Percentiles rank a stretch among this genome's conserved stretches.
phyloP scores from a whole-genome alignment of 2,329 filamentous ascomycete genomes.

The Botrytis medusae region DNA sequence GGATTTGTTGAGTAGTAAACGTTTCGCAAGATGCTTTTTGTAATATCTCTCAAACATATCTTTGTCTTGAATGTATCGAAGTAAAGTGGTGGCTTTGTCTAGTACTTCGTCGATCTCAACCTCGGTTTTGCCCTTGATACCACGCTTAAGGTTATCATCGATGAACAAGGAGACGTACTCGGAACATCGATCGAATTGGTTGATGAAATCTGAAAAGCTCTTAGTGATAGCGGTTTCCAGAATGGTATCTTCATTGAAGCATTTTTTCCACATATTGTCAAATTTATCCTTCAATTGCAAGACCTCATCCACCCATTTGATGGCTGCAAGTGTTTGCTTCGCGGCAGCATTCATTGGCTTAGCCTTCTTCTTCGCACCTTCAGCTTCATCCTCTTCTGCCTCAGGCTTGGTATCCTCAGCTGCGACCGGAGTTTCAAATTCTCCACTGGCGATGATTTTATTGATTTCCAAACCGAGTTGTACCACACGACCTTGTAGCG shows the following conservation, averaged over 20 bases:
- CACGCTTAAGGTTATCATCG: slow-evolving; percentile 92
- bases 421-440: slow-evolving; percentile 46
- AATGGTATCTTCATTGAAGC: slow-evolving; percentile 73
- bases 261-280: slow-evolving; percentile 70
- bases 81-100: slow-evolving; percentile 83
- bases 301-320: slow-evolving; percentile 95
- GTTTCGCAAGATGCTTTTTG: slow-evolving; percentile 90
- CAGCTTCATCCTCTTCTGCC: slow-evolving; percentile 36
- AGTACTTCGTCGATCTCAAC: slow-evolving; percentile 78
- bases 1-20: slow-evolving; percentile 83
- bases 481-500: slow-evolving; percentile 72
- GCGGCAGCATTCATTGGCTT: slow-evolving; percentile 58
- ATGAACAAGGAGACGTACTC: slow-evolving; percentile 97
- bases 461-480: slow-evolving; percentile 85
- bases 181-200: slow-evolving; percentile 78
- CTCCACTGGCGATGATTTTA: slow-evolving; percentile 56
- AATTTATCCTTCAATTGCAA: slow-evolving; percentile 85
- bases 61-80: slow-evolving; percentile 87
- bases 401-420: slow-evolving; percentile 45
- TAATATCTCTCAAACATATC: slow-evolving; percentile 97
- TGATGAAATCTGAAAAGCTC: slow-evolving; percentile 92
- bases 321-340: slow-evolving; percentile 80
- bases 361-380: slow-evolving; percentile 50
- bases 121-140: slow-evolving; percentile 90
- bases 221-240: slow-evolving; percentile 80